These are phyloP conservation scores for Syncephalastrum monosporum DNA, from an alignment of 371 early-diverging fungal genomes.

Conservation along the genomic window DNA sequence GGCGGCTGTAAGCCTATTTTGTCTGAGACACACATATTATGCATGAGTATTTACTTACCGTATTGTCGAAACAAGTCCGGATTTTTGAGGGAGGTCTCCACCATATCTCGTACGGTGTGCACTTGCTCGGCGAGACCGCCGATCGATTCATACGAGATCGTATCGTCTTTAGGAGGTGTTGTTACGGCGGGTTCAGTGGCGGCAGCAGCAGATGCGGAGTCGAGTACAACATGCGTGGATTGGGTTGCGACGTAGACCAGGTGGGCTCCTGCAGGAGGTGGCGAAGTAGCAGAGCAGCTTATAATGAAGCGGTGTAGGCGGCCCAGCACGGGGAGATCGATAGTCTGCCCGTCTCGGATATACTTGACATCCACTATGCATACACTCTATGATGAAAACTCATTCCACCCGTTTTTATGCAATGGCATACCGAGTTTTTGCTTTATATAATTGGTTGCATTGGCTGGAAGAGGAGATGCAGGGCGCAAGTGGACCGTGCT, in stretches of 20 bases:
- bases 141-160: slow-evolving; percentile 50
- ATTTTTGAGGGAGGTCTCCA: slow-evolving; percentile 81
- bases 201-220: not conserved
- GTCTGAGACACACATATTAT: slow-evolving; percentile 24
- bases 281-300: no score
- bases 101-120: slow-evolving; percentile 75
- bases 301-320: slow-evolving; percentile 25
- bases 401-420: not conserved
- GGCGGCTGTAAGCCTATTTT: slow-evolving; percentile 71
- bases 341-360: slow-evolving; percentile 19
- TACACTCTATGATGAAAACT: not conserved
- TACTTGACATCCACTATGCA: slow-evolving; percentile 46
- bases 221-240: slow-evolving; percentile 22
- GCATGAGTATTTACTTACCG: slow-evolving; percentile 30
- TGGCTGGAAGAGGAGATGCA: no score
- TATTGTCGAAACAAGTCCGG: slow-evolving; percentile 72
- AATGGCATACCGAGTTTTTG: slow-evolving; percentile 20
- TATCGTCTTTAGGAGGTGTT: slow-evolving; percentile 1
- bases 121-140: slow-evolving; percentile 80
- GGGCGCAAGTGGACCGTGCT: not conserved
- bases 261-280: no score
- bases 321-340: slow-evolving; percentile 24
- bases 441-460: slow-evolving; percentile 15
- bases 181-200: slow-evolving; percentile 10
- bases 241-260: slow-evolving; percentile 23